Evolutionary conservation across 805 yeast species (phyloP), one percentile per base, ranked within the genome.

Genomic region (Maudiozyma serrabonitensis): DNA sequence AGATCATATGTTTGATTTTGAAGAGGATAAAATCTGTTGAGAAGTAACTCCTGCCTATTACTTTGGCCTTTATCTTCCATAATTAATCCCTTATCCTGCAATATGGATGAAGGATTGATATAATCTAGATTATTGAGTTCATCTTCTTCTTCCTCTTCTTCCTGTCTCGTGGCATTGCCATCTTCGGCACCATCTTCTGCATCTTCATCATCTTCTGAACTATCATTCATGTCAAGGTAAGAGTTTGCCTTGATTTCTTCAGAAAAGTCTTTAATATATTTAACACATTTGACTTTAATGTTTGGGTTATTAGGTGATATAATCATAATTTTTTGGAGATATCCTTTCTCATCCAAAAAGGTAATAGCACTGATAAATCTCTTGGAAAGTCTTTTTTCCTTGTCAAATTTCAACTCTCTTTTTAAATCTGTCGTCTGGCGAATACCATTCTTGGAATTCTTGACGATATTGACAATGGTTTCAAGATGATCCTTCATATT

Each of bases 361-460:
- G 73, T 66, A 5, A 79, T 70, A 2, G 75, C 71, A 4, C 78
- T 69, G 32, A 75, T 69, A 57, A 77, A 80, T 23, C 79, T 71
- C 49, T 74, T 75, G 13, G 75, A 64, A 25, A 69, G 58, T 45
- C 66, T 63, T 18, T 69, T 63, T 2, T 67, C 69, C 28, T 70
- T 68, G 49, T 73, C 78, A 55, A 80, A 70, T 41, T 74, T 74
- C 41, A 83, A 58, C 57, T 83, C 87, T 34, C 76, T 68, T 55
- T 78, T 79, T 54, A 84, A 68, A 63, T 84, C 90, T 31, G 71
- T 63, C 16, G 80, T 74, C 31, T 82, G 79, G 47, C 90, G 72
- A 11, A 83, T 71, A 4, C 76, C 75, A 56, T 77, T 75, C 40
- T 84, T 84, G 0, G 86, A 84, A 4, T 67, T 66, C 54, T 79